Evolutionary conservation across 305 asterid species (phyloP), one percentile per base, ranked within the genome.

Genomic region (Fraxinus albicans): DNA sequence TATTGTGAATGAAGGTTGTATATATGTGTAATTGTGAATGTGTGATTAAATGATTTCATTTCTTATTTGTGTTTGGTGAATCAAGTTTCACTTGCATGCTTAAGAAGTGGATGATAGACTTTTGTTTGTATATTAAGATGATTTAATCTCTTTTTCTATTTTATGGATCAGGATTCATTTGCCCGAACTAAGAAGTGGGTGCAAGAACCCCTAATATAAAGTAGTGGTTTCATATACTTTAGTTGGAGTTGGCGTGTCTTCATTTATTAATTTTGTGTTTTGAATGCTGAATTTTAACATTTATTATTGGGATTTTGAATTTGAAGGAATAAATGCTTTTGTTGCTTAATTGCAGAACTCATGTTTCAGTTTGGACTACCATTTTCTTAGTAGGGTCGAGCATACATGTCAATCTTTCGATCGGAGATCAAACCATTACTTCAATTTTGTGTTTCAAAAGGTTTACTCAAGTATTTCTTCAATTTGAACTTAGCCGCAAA

Each of bases 101-200:
- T n/a, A 87, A 87, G 82, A 89, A 89, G 80, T 89, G 89, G 92
- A 90, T 89, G 83, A 88, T 87, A 78, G 88, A 87, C 83, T 86
- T 89, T 60, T 77, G 29, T 75, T 80, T 73, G 63, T 65, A 79
- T 40, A 47, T 67, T 19, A 74, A 73, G 25, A 36, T 84, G 21
- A 33, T 82, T 25, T 76, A 74, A 21, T 38, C 58, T 67, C 25
- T 73, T 35, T 23, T 33, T 78, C 38, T 80, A 74, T 58, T 82
- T 86, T 82, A 50, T 80, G 58, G 50, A 58, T 76, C 80, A 95
- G 98, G 98, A 93, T 81, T 95, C 98, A 0, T 95, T 91, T 88
- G 78, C 86, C 77, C 88, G 91, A 83, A 98, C 98, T 47, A 95
- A 94, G 91, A 95, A 95, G 86, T 95, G 98, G 98, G 98, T 95